Evolutionary conservation across 495 filamentous ascomycete species (phyloP).

Genomic region (Arthonia radiata): DNA sequence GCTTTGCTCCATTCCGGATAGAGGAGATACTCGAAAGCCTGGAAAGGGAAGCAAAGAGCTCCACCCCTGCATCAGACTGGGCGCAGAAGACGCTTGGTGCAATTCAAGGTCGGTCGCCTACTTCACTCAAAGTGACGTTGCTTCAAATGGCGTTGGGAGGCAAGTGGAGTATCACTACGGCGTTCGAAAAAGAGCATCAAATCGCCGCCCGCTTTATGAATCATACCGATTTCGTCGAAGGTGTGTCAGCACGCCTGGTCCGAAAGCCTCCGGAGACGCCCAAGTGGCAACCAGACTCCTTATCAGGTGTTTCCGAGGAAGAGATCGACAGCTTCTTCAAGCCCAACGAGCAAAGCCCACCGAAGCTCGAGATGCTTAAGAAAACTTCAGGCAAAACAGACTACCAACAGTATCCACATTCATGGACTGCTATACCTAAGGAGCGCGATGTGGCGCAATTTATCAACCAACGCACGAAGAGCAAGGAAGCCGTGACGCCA

Average conservation of each 20-base stretch:
- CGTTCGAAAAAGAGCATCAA: slow-evolving; percentile 61
- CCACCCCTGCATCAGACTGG: slow-evolving; percentile 26
- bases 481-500: too few species aligned
- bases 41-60: slow-evolving; percentile 15
- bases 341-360: slow-evolving; percentile 14
- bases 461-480: too few species aligned
- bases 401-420: slow-evolving; percentile 46
- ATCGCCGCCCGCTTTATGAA: slow-evolving; percentile 68
- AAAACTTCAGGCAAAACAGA: slow-evolving; percentile 14
- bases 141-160: slow-evolving; percentile 50
- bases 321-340: slow-evolving; percentile 38
- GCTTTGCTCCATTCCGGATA: slow-evolving; percentile 9
- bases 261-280: slow-evolving; percentile 32
- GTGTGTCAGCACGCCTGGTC: slow-evolving; percentile 53
- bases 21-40: slow-evolving; percentile 1
- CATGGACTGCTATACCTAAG: slow-evolving; percentile 38
- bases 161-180: slow-evolving; percentile 51
- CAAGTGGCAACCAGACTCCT: slow-evolving; percentile 43
- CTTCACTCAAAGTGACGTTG: slow-evolving; percentile 57
- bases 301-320: slow-evolving; percentile 31
- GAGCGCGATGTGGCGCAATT: slow-evolving; percentile 41
- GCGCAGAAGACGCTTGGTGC: slow-evolving; percentile 46
- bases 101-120: slow-evolving; percentile 53
- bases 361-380: slow-evolving; percentile 26
- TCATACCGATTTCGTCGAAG: slow-evolving; percentile 66